phyloP scores from a whole-genome alignment of 495 filamentous ascomycete species.

The Entonaema liquescens region DNA sequence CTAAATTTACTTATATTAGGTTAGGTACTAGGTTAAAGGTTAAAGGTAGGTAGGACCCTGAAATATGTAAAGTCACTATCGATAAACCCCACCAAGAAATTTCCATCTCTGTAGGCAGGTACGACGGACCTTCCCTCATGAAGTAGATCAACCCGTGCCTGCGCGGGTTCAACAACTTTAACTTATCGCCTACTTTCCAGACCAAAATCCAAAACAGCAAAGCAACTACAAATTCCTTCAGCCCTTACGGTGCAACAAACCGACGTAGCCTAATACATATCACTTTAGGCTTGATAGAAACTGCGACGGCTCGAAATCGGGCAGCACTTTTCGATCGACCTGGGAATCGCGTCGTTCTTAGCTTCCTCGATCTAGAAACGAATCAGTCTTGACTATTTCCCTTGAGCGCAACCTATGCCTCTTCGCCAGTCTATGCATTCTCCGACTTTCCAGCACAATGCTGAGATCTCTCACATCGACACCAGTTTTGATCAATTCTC shows the following conservation, averaged over 20 bases:
- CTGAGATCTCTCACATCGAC: conserved; percentile 8
- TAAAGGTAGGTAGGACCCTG: conserved; percentile 1
- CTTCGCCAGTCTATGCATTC: conserved; percentile 5
- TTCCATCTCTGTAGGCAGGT: not conserved
- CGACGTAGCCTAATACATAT: not conserved
- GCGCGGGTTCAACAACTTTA: not conserved
- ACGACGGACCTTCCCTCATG: not conserved
- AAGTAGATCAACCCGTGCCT: not conserved
- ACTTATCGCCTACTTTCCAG: not conserved
- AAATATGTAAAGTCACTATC: conserved; percentile 1
- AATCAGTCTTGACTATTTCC: not conserved
- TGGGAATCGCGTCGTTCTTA: not conserved
- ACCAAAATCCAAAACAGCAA: not conserved
- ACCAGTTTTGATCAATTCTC: conserved; percentile 23
- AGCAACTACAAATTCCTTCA: not conserved
- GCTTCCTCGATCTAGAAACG: not conserved
- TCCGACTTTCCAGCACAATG: conserved; percentile 9
- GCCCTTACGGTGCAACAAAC: not conserved
- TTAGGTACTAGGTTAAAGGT: too few relatives aligned
- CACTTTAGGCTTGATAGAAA: not conserved
- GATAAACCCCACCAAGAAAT: conserved; percentile 16
- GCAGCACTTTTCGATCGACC: conserved; percentile 3
- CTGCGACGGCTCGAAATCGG: not conserved
- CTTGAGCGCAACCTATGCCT: not conserved
- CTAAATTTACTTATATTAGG: not conserved